Evolutionary conservation across 1,139 yeast species (phyloP), one percentile per base, ranked within the genome.

Genomic region (Protomyces gravidus): DNA sequence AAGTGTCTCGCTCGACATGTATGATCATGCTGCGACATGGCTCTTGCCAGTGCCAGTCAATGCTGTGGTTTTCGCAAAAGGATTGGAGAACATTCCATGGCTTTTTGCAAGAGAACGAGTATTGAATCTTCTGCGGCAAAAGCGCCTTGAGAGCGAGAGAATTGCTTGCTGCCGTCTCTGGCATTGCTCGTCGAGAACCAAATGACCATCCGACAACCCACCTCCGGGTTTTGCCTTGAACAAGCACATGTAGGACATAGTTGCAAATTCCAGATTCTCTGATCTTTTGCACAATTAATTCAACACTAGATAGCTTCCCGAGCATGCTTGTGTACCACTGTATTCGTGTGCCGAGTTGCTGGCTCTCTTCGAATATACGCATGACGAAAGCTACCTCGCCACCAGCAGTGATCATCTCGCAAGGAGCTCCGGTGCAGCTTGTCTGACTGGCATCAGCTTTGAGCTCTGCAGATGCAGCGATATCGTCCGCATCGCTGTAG

Each of bases 131-230:
- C 21, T 21, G 23, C 2, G 45, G 55, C 32, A 25, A 25, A 33
- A 27, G 45, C n/a, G 25, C 15, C 28, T 21, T 19, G 36, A 23
- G 45, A 21, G 40, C 48, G 13, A 2, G 27, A 28, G 45, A 27
- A 19, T 30, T 13, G 45, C 50, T 26, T 11, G 45, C 21, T 23
- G 60, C 32, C 15, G 61, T 46, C 32, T 32, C 55, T 7, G 59
- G 55, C 39, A 42, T 6, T 9, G 65, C 65, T 40, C 66, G 32
- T 9, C 17, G 28, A 3, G 45, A 21, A 5, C 33, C 49, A 45
- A 66, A 68, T 30, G 71, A 67, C 78, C 78, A 75, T 19, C 66
- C 73, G 7, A 74, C 53, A 4, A 74, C 67, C 77, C 77, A 75
- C 26, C 78, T 62, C 1, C 74, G 63, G 13, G 65, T 63, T 23